A percentile compares a stretch with the other conserved stretches of the same genome.
These are phyloP conservation scores for Ophiostoma angusticollis DNA, from an alignment of 2,329 filamentous ascomycete genomes.

Conservation along the genomic window DNA sequence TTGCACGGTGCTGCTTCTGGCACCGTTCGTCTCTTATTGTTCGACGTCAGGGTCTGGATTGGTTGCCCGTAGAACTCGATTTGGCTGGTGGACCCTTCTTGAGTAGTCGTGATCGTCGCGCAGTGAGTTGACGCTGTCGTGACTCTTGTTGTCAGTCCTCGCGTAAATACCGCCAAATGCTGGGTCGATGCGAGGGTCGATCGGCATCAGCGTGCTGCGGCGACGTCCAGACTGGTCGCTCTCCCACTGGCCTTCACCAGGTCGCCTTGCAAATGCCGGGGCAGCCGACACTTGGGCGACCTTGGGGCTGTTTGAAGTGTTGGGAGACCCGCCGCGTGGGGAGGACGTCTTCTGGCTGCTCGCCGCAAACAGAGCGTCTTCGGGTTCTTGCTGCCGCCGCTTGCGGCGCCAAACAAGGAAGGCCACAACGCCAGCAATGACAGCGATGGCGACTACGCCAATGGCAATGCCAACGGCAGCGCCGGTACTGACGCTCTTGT, in stretches of 20 bases:
- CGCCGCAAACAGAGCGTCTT: conserved; percentile 30
- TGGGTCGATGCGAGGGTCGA: conserved; percentile 52
- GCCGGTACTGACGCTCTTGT: conserved; percentile 29
- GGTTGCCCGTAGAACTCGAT: conserved; percentile 44
- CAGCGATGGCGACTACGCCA: conserved; percentile 27
- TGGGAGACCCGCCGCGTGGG: conserved; percentile 37
- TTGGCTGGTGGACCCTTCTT: conserved; percentile 39
- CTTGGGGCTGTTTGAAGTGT: conserved; percentile 31
- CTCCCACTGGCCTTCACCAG: conserved; percentile 19
- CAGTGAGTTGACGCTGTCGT: conserved; percentile 50
- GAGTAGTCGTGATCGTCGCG: conserved; percentile 56
- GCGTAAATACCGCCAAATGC: conserved; percentile 44
- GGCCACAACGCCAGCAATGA: conserved; percentile 23
- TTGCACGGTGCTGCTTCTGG: too few species aligned
- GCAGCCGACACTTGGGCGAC: conserved; percentile 23
- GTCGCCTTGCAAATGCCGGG: conserved; percentile 4
- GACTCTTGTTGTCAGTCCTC: conserved; percentile 41
- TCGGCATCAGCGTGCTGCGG: conserved; percentile 41
- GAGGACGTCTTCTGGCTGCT: conserved; percentile 21
- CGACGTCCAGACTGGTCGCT: conserved; percentile 26
- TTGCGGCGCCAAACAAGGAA: conserved; percentile 24
- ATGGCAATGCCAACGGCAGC: conserved; percentile 40
- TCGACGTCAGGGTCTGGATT: conserved; percentile 42
- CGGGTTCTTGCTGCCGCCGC: conserved; percentile 30
- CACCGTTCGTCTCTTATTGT: too few species aligned